Evolutionary conservation across 2,329 filamentous ascomycete genomes (phyloP).

Genomic region (Corniculantispora saksenae): DNA sequence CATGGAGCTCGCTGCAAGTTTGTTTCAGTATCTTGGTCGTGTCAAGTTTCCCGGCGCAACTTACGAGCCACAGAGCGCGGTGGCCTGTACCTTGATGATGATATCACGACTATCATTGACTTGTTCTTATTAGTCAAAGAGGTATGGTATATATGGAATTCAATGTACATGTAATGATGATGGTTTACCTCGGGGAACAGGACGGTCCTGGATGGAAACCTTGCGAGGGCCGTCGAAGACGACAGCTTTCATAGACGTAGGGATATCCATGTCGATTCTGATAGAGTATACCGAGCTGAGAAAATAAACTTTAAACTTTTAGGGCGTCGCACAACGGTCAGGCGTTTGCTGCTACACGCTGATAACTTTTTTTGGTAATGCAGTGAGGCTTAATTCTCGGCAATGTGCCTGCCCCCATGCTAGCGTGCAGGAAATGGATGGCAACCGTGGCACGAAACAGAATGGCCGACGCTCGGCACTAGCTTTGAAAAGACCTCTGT

Average conservation of each 20-base stretch:
- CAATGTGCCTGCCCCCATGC: neutral
- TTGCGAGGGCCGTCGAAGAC: constrained; percentile 79
- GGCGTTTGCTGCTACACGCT: neutral
- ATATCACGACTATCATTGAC: constrained; percentile 72
- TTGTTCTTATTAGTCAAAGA: constrained; percentile 30
- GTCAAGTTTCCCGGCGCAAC: constrained; percentile 30
- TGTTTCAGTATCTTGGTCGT: neutral
- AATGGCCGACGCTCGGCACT: constrained; percentile 9
- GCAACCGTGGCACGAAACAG: too few species aligned
- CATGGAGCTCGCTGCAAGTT: constrained; percentile 71
- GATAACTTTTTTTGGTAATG: neutral
- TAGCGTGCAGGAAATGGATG: constrained; percentile 4
- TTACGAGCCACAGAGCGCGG: constrained; percentile 86
- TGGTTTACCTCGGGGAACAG: constrained; percentile 64
- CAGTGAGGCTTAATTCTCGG: constrained; percentile 8
- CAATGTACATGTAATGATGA: neutral
- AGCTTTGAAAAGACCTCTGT: neutral
- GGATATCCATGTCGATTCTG: constrained; percentile 32
- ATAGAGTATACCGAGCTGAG: neutral
- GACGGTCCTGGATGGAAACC: constrained; percentile 75
- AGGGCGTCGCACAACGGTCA: neutral
- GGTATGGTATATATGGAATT: constrained; percentile 7
- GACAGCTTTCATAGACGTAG: constrained; percentile 78
- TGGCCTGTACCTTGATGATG: constrained; percentile 79
- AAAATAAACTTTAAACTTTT: neutral